Evolutionary conservation across 495 filamentous ascomycete species (phyloP), one percentile per base, ranked within the genome.

Genomic region (Delitschia confertaspora): DNA sequence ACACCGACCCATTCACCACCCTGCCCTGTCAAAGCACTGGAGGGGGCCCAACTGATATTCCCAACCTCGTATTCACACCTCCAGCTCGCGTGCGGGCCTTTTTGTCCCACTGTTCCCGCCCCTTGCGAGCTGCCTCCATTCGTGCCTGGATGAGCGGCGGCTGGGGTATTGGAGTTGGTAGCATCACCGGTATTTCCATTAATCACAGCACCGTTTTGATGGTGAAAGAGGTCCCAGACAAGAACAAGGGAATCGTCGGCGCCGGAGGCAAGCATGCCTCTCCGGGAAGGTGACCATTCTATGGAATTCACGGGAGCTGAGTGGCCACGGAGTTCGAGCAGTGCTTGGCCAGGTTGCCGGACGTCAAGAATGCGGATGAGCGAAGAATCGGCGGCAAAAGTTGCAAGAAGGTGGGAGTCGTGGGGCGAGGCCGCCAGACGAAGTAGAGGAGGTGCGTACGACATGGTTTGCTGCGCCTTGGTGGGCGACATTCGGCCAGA

Each of bases 331-430:
- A 99, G 73, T 59, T 99, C 91, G 16, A 96, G 74, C 9, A 99
- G 71, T 1, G 91, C 91, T 64, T 95, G 88, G 8, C 91, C 91
- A 2, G 91, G 91, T 69, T 96, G 93, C 13, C 91, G 84, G 10
- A 95, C 89, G 55, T 99, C 91, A 11, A 99, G 79, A 42, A 99
- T 93, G 17, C 91, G 82, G 59, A 99, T 87, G 34, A 95, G 69
- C 55, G 81, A 88, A 10, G 83, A 89, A 60, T 99, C 93, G 60
- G 83, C 79, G 14, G 89, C 89, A 60, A 99, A 96, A 17, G 91
- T 99, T 6, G 93, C 89, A 27, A 99, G 79, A 21, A 99, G 78
- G 59, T 99, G 88, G 24, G 85, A 78, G 61, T 99, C 91, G 58
- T 96, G 91, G 1, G 91, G 91, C 1, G 93, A 96, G 18, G 91